Evolutionary conservation across 2,329 filamentous ascomycete genomes (phyloP), one percentile per base, ranked within the genome.

Genomic region (Chaetoscypha palmicola): DNA sequence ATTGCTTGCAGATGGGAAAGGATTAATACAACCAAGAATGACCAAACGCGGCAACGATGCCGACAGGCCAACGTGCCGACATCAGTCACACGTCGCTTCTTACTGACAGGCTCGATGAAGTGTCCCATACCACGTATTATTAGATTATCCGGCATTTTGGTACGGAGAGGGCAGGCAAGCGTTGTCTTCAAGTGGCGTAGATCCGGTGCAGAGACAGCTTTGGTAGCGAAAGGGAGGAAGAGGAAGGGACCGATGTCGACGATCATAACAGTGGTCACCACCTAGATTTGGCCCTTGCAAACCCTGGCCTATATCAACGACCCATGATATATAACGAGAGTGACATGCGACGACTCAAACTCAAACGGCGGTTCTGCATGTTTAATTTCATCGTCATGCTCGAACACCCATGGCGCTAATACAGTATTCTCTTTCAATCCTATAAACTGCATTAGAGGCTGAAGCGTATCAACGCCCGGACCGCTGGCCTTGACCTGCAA

Each of bases 121-220:
- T 12, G 12, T 12, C 12, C 24, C 24, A 12, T 28, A 28, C 12
- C 24, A 28, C 24, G 24, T 34, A 38, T 39, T 28, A 37, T 34
- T 31, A 42, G 16, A 38, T 45, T 51, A 46, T 54, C 53, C 54
- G 51, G 41, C 40, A 44, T 34, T 47, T 22, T 55, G 53, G 53
- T 52, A n/a, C n/a, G n/a, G n/a, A n/a, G n/a, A n/a, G n/a, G n/a
- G 50, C 43, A 45, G 45, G 42, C 47, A 37, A 46, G 45, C 43
- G 36, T 40, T 46, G 33, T 37, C 46, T 45, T 47, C 33, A 38
- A 45, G 40, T 46, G 47, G 40, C 47, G 52, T 47, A 34, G 49
- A 54, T 52, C 51, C 41, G 42, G 40, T 37, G 37, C 41, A 32
- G 26, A 38, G 41, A 24, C 32, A 30, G 11, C 37, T 35, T 34